Evolutionary conservation across 2,329 filamentous ascomycete species (phyloP), one percentile per base, ranked within the genome.

Genomic region (Verticillium tricorpus): DNA sequence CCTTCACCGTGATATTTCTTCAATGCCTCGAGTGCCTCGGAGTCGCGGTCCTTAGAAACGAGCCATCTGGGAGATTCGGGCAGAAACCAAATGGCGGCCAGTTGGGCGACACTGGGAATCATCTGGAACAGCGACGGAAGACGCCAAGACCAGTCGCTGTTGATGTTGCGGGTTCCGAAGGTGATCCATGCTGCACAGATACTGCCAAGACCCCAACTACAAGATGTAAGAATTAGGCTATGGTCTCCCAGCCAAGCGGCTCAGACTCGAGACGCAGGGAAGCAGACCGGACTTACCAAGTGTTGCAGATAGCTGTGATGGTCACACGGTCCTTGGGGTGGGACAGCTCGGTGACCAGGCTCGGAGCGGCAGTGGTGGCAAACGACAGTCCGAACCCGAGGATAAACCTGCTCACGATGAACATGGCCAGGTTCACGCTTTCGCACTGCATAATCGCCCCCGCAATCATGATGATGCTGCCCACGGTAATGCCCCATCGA

Each of bases 1-100:
- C 82, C 83, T 60, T 86, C 76, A 8, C 79, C 81, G 64, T 84
- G 85, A 66, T 80, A 85, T 62, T 81, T 82, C 17, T 78, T 76
- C 63, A 88, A 76, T 9, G 81, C 78, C 9, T 77, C 74, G 15
- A 79, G 72, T 1, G 82, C 83, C 62, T 85, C 75, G 19, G 82
- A 80, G 19, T 77, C 72, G 35, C 80, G 78, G 62, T 82, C 78
- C 63, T 83, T 58, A 39, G 71, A 67, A 31, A 78, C 69, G 45
- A 78, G 67, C 72, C 72, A 80, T 34, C 75, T 12, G 73, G 74
- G 58, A 69, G 65, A 59, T 14, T 34, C 32, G 12, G 39, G 58
- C 4, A 50, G 58, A 15, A 50, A 62, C 52, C 57, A 70, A 56
- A 52, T 52, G 22, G 63, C 69, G 68, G n/a, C 67, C 60, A 60